These are phyloP conservation scores for Metschnikowia colocasiae DNA, from an alignment of 805 yeast species.

Conservation along the genomic window DNA sequence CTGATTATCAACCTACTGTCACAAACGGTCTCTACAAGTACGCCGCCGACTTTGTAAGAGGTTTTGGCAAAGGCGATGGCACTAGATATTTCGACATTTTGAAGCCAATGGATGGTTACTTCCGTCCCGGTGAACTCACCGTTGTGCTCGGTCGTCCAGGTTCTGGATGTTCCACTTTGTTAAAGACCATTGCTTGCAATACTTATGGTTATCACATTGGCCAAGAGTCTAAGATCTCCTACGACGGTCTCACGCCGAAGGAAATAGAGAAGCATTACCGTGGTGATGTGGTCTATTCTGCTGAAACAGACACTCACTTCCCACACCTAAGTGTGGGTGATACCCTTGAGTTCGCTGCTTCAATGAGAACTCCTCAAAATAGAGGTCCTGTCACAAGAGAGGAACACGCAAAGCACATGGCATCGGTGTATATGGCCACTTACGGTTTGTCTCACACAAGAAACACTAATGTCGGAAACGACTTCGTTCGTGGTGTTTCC, in stretches of 20 bases:
- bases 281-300: conserved; percentile 69
- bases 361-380: conserved; percentile 57
- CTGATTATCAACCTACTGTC: conserved; percentile 63
- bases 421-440: conserved; percentile 42
- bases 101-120: conserved; percentile 63
- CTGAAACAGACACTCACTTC: conserved; percentile 65
- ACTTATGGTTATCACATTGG: conserved; percentile 58
- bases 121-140: conserved; percentile 61
- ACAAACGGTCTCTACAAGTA: conserved; percentile 30
- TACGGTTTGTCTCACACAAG: conserved; percentile 53
- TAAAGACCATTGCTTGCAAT: conserved; percentile 61
- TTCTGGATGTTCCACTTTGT: conserved; percentile 69
- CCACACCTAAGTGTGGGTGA: conserved; percentile 66
- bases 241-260: conserved; percentile 51
- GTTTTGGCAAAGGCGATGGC: conserved; percentile 15
- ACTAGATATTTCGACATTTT: conserved; percentile 44
- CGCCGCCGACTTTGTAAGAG: conserved; percentile 18
- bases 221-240: conserved; percentile 43
- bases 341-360: conserved; percentile 62
- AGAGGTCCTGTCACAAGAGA: conserved; percentile 59
- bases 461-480: conserved; percentile 61
- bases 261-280: conserved; percentile 53
- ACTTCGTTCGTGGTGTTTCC: conserved; percentile 63
- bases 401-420: conserved; percentile 43
- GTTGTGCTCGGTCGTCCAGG: conserved; percentile 81